Conservation (phyloP, 352 stramenopile genomes). For the Phytophthora chlamydospora region DNA sequence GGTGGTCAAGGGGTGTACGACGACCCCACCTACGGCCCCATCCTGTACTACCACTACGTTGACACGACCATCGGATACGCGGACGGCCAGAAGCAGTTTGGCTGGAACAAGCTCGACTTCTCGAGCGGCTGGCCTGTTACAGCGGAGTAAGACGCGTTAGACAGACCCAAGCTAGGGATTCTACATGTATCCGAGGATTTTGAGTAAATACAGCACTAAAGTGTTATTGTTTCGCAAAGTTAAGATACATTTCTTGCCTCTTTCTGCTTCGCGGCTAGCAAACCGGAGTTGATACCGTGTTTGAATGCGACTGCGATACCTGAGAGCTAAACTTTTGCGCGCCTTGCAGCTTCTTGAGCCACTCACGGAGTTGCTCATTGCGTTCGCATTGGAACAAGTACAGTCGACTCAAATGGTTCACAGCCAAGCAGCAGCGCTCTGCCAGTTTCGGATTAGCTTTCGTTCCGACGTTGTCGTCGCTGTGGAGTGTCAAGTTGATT, state of each 20-base stretch:
- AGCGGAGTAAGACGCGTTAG: too few relatives aligned
- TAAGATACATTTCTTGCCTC: slow-evolving; percentile 30
- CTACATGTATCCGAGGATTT: too few relatives aligned
- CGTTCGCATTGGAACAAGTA: slow-evolving; percentile 65
- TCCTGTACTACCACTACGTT: slow-evolving; percentile 39
- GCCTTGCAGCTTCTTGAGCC: slow-evolving; percentile 72
- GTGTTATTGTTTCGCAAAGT: too few relatives aligned
- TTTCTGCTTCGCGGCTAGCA: slow-evolving; percentile 85
- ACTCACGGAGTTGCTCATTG: slow-evolving; percentile 43
- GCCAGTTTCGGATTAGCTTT: not conserved
- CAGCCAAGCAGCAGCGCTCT: slow-evolving; percentile 17
- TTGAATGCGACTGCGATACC: not conserved
- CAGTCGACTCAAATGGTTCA: slow-evolving; percentile 28
- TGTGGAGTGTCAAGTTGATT: not conserved
- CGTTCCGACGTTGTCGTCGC: not conserved
- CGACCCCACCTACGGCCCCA: slow-evolving; percentile 22
- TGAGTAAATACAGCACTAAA: too few relatives aligned
- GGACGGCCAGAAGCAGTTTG: slow-evolving; percentile 54
- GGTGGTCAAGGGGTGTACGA: slow-evolving; percentile 30
- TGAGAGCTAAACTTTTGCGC: slow-evolving; percentile 36
- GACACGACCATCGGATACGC: slow-evolving; percentile 47
- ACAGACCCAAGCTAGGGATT: too few relatives aligned
- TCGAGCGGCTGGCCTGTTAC: slow-evolving; percentile 46
- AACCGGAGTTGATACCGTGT: too few relatives aligned
- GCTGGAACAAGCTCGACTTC: slow-evolving; percentile 65